Evolutionary conservation across 352 stramenopile genomes (phyloP), one percentile per base, ranked within the genome.

Genomic region (Globisporangium nagaii): DNA sequence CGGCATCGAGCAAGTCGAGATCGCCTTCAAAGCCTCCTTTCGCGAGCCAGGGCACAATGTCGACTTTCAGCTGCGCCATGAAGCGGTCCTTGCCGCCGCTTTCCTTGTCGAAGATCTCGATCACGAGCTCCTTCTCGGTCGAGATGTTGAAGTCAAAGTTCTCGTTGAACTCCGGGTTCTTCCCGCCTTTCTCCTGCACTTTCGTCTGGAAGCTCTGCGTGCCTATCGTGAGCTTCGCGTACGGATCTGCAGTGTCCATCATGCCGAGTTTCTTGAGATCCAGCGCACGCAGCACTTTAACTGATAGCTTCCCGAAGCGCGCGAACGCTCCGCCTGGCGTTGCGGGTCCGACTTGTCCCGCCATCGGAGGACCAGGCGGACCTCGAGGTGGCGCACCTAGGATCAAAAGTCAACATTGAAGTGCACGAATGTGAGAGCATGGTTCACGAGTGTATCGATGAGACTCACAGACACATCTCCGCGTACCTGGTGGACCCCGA

Each of bases 101-200:
- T 53, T 97, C 91, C 63, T 97, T 95, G 68, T 98, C 90, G 36
- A 92, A 84, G 31, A 98, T 67, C 53, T 97, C 88, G 17, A 98
- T 64, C 39, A 96, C 77, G 25, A 98, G 56, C 32, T 98, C 89
- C 68, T 97, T 97, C 65, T 98, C 90, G 32, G 88, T 97, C 15
- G 82, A 93, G 40, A 98, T 97, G 53, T 93, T 94, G 63, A 98
- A 98, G 44, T 96, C 87, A 68, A 98, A 97, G 45, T 72, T 85
- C 63, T 97, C 87, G 36, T 97, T 97, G 79, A 94, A 98, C 58
- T 97, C 83, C 12, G 93, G 93, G 25, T 94, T 96, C 65, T 96
- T 97, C 36, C 93, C 89, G 34, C 90, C 89, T 60, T 96, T 93
- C 59, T 86, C 78, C 45, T 97, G 86, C 13, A 89, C 73, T 58